A percentile compares a stretch with the other conserved stretches of the same genome.
Conservation (phyloP, 2,329 filamentous ascomycete genomes). For the Bipolaris cookei region DNA sequence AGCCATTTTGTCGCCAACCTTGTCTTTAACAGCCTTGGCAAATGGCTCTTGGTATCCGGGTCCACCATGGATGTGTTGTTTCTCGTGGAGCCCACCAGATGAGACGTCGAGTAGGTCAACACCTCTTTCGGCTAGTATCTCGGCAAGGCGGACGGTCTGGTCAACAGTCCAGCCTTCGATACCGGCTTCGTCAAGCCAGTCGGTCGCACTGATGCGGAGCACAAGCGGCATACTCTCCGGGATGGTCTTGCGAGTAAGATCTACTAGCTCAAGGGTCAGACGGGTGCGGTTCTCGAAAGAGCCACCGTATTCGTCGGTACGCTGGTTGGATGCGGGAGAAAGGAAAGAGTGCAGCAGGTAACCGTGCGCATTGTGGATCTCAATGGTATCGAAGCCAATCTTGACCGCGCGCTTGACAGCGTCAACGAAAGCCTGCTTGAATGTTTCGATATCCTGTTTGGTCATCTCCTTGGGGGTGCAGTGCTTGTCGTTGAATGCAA, state of each 20-base stretch:
- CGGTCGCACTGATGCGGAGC: constrained; percentile 73
- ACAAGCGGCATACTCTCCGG: constrained; percentile 74
- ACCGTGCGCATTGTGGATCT: constrained; percentile 81
- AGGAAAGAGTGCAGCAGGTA: constrained; percentile 76
- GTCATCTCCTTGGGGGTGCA: constrained; percentile 72
- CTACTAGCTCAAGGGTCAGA: constrained; percentile 70
- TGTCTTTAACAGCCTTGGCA: constrained; percentile 73
- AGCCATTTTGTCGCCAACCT: constrained; percentile 72
- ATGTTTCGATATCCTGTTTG: constrained; percentile 67
- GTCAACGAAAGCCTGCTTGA: constrained; percentile 68
- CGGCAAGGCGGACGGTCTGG: constrained; percentile 68
- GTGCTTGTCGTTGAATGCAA: constrained; percentile 67
- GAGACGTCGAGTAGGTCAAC: constrained; percentile 86
- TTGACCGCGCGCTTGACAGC: constrained; percentile 61
- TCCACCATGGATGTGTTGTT: constrained; percentile 65
- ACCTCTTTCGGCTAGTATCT: constrained; percentile 71
- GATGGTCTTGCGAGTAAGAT: constrained; percentile 66
- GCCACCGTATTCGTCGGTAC: constrained; percentile 72
- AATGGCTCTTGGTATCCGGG: constrained; percentile 78
- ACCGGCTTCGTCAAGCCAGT: constrained; percentile 72
- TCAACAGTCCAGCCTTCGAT: constrained; percentile 70
- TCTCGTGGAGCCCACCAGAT: constrained; percentile 71
- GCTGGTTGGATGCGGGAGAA: constrained; percentile 71
- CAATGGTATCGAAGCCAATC: constrained; percentile 77
- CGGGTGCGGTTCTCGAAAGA: constrained; percentile 74